Percentiles rank a stretch among this genome's conserved stretches.
Evolutionary conservation across 805 yeast species (phyloP).

Genomic region (Barnettozyma sp.): DNA sequence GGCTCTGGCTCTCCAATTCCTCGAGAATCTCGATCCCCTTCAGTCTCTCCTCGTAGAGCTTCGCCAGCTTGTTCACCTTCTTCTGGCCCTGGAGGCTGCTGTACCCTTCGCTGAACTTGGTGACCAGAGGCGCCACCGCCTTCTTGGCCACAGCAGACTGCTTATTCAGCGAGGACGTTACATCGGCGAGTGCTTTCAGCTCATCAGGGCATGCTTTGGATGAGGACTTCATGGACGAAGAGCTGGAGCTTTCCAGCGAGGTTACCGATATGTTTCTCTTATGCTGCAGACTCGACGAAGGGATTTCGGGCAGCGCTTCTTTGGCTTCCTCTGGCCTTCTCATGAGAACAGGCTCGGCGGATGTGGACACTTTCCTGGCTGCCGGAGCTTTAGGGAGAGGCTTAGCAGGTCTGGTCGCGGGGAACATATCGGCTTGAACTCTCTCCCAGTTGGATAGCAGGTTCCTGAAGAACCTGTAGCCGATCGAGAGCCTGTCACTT

Average conservation of each 20-base stretch:
- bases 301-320: conserved; percentile 12
- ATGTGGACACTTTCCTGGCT: conserved; percentile 14
- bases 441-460: conserved; percentile 45
- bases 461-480: conserved; percentile 47
- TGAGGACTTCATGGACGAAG: conserved; percentile 4
- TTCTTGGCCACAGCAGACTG: conserved; percentile 5
- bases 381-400: conserved; percentile 14
- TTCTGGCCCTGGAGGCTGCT: conserved; percentile 33
- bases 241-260: conserved; percentile 11
- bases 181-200: conserved; percentile 17
- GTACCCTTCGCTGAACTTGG: conserved; percentile 26
- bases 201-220: conserved; percentile 9
- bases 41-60: conserved; percentile 53
- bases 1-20: background rate
- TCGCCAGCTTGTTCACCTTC: conserved; percentile 57
- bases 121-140: conserved; percentile 11
- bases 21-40: conserved; percentile 29
- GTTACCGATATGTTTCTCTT: conserved; percentile 13
- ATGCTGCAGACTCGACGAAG: too few species aligned
- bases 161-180: conserved; percentile 20
- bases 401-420: conserved; percentile 3
- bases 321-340: conserved; percentile 12
- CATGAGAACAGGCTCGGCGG: conserved; percentile 8
- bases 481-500: conserved; percentile 42
- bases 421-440: conserved; percentile 7